phyloP scores from a whole-genome alignment of 768 basidiomycete genomes.

The Crassisporium funariophilum region DNA sequence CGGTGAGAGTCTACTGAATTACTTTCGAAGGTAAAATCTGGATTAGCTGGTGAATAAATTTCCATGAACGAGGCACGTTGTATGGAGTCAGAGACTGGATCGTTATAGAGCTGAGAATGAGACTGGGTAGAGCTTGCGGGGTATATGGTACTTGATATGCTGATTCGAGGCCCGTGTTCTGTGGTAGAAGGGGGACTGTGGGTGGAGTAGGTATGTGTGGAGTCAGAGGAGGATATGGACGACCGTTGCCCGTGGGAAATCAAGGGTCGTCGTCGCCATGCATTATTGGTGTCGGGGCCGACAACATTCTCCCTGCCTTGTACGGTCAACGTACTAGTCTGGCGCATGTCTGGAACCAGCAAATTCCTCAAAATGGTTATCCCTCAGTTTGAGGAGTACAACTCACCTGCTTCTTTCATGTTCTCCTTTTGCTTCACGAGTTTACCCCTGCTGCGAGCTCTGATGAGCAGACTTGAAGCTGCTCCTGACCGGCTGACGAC shows the following conservation, averaged over 20 bases:
- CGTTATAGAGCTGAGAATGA: slow-evolving; percentile 29
- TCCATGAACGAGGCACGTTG: slow-evolving; percentile 37
- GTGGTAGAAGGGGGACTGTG: slow-evolving; percentile 32
- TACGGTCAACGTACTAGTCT: too few relatives aligned
- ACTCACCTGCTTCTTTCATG: too few relatives aligned
- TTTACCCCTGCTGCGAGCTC: too few relatives aligned
- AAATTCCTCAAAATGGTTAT: slow-evolving; percentile 3
- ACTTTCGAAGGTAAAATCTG: slow-evolving; percentile 10
- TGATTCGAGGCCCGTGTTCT: slow-evolving; percentile 39
- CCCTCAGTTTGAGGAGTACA: too few relatives aligned
- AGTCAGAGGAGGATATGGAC: slow-evolving; percentile 28
- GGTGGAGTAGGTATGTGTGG: slow-evolving; percentile 25
- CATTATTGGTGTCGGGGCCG: slow-evolving; percentile 8
- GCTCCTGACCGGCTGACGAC: too few relatives aligned
- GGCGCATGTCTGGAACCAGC: slow-evolving; percentile 24
- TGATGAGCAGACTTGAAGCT: too few relatives aligned
- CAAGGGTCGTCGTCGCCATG: slow-evolving; percentile 32
- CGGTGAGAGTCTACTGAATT: slow-evolving; percentile 1
- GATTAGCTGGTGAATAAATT: slow-evolving; percentile 28
- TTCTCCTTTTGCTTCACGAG: too few relatives aligned
- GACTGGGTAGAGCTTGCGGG: slow-evolving; percentile 32
- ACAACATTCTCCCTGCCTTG: background rate
- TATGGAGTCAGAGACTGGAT: slow-evolving; percentile 24
- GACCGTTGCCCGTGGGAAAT: slow-evolving; percentile 36
- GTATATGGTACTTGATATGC: slow-evolving; percentile 45